phyloP scores from a whole-genome alignment of 2,329 filamentous ascomycete genomes.

The Epichloe aotearoae region DNA sequence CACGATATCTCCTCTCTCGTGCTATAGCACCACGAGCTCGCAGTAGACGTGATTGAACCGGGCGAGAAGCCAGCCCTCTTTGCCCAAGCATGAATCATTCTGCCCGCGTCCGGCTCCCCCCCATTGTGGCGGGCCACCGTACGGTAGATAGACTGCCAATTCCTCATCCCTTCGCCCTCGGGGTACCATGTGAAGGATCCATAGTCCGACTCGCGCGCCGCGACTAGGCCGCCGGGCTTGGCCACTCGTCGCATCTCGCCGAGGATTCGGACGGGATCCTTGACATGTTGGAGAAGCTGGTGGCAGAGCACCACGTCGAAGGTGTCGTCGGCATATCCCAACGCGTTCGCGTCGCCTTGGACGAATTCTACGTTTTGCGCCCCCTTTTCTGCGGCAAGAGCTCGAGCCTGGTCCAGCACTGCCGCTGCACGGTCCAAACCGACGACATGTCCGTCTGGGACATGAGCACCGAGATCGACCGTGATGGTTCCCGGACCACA shows the following conservation, averaged over 20 bases:
- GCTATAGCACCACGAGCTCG: slow-evolving; percentile 13
- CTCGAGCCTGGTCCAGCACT: slow-evolving; percentile 20
- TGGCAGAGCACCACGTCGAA: slow-evolving; percentile 28
- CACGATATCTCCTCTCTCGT: slow-evolving; percentile 9
- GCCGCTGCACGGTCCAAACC: slow-evolving; percentile 24
- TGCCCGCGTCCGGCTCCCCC: slow-evolving; percentile 12
- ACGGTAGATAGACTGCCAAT: slow-evolving; percentile 10
- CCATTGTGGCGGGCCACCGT: slow-evolving; percentile 8
- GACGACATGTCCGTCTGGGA: slow-evolving; percentile 21
- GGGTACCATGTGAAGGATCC: slow-evolving; percentile 13
- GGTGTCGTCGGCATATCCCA: slow-evolving; percentile 21
- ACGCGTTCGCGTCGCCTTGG: slow-evolving; percentile 14
- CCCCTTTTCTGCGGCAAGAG: slow-evolving; percentile 12
- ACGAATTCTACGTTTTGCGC: slow-evolving; percentile 23
- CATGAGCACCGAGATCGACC: slow-evolving; percentile 23
- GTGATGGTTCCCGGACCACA: slow-evolving; percentile 37
- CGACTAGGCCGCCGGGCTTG: slow-evolving; percentile 27
- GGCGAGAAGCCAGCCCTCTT: slow-evolving; percentile 9
- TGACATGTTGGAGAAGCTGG: slow-evolving; percentile 27
- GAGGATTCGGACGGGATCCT: slow-evolving; percentile 19
- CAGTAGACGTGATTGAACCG: slow-evolving; percentile 6
- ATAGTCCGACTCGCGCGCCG: slow-evolving; percentile 14
- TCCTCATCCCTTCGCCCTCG: slow-evolving; percentile 8
- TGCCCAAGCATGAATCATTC: slow-evolving; percentile 12
- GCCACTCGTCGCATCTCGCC: slow-evolving; percentile 27